Evolutionary conservation across 2,329 filamentous ascomycete species (phyloP).

Genomic region (Aspergillus floridensis): DNA sequence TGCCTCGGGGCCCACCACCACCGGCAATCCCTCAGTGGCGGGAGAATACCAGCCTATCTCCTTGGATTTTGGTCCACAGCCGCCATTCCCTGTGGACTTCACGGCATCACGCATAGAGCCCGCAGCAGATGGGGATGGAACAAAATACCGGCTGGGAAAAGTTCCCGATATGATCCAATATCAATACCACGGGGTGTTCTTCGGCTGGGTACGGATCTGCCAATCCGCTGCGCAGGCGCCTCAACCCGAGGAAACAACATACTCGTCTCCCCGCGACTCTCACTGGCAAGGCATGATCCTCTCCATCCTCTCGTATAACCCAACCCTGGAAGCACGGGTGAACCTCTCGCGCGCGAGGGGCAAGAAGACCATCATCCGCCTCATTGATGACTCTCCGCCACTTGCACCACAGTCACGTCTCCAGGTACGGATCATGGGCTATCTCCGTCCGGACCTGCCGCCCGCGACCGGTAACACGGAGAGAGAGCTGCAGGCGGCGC

Average conservation of each 20-base stretch:
- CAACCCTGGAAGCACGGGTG: conserved; percentile 47
- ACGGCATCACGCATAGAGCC: conserved; percentile 36
- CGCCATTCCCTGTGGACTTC: conserved; percentile 31
- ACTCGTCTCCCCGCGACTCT: conserved; percentile 15
- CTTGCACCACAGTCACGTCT: conserved; percentile 29
- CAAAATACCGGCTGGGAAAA: conserved; percentile 55
- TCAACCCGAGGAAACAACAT: conserved; percentile 21
- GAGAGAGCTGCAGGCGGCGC: conserved; percentile 33
- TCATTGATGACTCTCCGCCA: conserved; percentile 26
- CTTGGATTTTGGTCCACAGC: conserved; percentile 32
- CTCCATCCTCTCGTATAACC: conserved; percentile 46
- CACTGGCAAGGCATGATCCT: conserved; percentile 62
- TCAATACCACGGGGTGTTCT: conserved; percentile 61
- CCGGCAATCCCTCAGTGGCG: background rate
- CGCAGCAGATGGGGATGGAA: conserved; percentile 44
- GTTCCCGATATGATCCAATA: conserved; percentile 54
- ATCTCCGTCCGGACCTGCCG: conserved; percentile 46
- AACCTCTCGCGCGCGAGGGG: conserved; percentile 51
- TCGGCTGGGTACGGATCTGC: conserved; percentile 57
- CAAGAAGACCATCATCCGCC: conserved; percentile 44
- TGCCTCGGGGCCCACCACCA: conserved; percentile 15
- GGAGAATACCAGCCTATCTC: conserved; percentile 1
- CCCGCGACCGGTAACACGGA: conserved; percentile 6
- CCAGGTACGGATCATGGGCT: conserved; percentile 60
- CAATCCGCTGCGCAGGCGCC: conserved; percentile 17